Evolutionary conservation across 1,139 yeast genomes (phyloP).

Genomic region (Geotrichum fermentans): DNA sequence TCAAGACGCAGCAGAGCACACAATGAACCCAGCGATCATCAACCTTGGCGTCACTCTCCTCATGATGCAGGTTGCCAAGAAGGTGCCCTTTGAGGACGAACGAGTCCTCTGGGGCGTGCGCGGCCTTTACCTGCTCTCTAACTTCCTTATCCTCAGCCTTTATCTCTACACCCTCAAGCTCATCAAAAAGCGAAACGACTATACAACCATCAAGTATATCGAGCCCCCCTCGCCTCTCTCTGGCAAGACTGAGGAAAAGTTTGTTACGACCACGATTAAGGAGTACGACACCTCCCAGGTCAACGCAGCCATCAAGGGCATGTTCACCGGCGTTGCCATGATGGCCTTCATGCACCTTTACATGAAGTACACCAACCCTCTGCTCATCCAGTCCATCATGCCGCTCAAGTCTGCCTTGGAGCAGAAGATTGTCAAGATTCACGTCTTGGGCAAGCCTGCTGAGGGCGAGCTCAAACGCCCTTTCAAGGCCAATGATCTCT

Average conservation of each 20-base stretch:
- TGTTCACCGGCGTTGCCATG: conserved; percentile 90
- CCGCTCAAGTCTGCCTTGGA: conserved; percentile 89
- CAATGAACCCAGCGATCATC: conserved; percentile 80
- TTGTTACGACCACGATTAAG: conserved; percentile 82
- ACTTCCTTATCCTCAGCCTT: conserved; percentile 57
- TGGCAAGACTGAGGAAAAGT: conserved; percentile 69
- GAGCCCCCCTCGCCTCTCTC: conserved; percentile 79
- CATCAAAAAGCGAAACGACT: conserved; percentile 70
- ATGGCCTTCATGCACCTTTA: conserved; percentile 98
- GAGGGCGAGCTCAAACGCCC: conserved; percentile 95
- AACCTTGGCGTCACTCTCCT: conserved; percentile 88
- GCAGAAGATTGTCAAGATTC: conserved; percentile 87
- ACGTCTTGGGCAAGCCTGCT: conserved; percentile 78
- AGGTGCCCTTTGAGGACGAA: conserved; percentile 85
- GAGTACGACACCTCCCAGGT: conserved; percentile 91
- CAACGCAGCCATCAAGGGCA: conserved; percentile 68
- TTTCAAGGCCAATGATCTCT: conserved; percentile 80
- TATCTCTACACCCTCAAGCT: conserved; percentile 60
- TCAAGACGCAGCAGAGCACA: conserved; percentile 15
- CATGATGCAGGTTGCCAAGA: conserved; percentile 95
- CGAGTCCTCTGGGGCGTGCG: conserved; percentile 71
- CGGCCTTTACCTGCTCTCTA: conserved; percentile 63
- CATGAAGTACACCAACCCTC: conserved; percentile 97
- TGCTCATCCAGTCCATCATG: conserved; percentile 88
- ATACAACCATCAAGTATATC: conserved; percentile 86